A percentile compares a stretch with the other conserved stretches of the same genome.
Conservation (phyloP, 2,329 filamentous ascomycete species). For the Didymella pomorum region DNA sequence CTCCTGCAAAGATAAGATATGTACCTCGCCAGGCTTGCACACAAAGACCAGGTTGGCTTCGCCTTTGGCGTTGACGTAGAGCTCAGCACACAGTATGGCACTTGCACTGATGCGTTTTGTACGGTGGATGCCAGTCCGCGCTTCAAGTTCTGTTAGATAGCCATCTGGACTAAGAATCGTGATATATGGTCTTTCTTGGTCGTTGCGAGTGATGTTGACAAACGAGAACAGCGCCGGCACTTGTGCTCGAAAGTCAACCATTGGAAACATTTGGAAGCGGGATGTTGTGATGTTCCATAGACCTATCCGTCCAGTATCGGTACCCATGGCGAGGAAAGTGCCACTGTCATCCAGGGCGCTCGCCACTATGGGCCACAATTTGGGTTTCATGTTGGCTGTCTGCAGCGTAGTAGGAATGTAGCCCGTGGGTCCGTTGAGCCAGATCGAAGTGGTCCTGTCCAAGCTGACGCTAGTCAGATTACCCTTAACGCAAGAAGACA, state of each 20-base stretch:
- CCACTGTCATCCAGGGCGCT: conserved; percentile 71
- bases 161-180: conserved; percentile 72
- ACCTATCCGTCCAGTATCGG: conserved; percentile 63
- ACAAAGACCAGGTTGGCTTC: conserved; percentile 45
- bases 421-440: conserved; percentile 53
- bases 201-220: conserved; percentile 41
- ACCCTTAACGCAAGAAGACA: conserved; percentile 69
- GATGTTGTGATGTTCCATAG: conserved; percentile 70
- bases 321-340: conserved; percentile 72
- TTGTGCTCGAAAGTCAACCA: conserved; percentile 65
- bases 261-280: conserved; percentile 62
- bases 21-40: conserved; percentile 46
- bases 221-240: conserved; percentile 70
- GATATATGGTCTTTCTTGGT: conserved; percentile 53
- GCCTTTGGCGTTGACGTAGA: conserved; percentile 40
- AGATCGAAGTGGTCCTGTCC: conserved; percentile 72
- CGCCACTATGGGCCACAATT: conserved; percentile 61
- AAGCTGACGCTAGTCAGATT: conserved; percentile 74
- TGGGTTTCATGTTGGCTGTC: conserved; percentile 46
- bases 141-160: conserved; percentile 65
- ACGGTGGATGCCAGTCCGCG: conserved; percentile 52
- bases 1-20: conserved; percentile 40
- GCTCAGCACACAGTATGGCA: conserved; percentile 38
- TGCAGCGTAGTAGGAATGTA: conserved; percentile 44
- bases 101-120: conserved; percentile 41